These are phyloP conservation scores for Populus deltoides DNA, from an alignment of 345 rosid genomes.

Conservation along the genomic window DNA sequence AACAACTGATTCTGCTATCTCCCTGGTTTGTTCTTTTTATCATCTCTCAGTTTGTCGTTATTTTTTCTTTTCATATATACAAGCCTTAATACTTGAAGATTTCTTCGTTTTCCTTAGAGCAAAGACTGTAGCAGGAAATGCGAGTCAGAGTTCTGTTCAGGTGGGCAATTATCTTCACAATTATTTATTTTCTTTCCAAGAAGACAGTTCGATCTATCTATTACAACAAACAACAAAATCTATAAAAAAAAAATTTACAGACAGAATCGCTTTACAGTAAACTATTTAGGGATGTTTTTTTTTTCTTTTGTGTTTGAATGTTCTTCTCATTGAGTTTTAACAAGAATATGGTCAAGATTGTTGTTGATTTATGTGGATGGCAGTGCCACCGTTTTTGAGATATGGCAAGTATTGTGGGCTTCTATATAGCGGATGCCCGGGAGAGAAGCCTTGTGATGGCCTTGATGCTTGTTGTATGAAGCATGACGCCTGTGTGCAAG, in stretches of 20 bases:
- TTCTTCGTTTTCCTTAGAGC: slow-evolving; percentile 35
- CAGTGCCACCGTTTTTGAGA: slow-evolving; percentile 85
- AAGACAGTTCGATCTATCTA: too few species aligned
- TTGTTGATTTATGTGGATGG: not conserved
- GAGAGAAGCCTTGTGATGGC: slow-evolving; percentile 87
- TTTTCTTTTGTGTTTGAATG: not conserved
- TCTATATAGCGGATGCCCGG: slow-evolving; percentile 84
- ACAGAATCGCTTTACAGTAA: too few species aligned
- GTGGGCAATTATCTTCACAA: slow-evolving; percentile 21
- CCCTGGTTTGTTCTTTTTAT: slow-evolving; percentile 41
- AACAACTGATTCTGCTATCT: slow-evolving; percentile 38
- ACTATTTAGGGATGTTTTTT: not conserved
- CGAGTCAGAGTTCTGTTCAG: slow-evolving; percentile 80
- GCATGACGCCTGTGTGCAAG: slow-evolving; percentile 80
- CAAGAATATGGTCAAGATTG: not conserved
- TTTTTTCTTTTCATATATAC: not conserved
- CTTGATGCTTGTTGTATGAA: slow-evolving; percentile 97
- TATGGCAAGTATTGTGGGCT: slow-evolving; percentile 93
- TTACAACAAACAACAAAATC: too few species aligned
- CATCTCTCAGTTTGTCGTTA: not conserved
- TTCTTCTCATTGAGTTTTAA: too few species aligned
- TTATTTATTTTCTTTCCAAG: too few species aligned
- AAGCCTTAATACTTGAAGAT: not conserved
- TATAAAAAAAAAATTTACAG: too few species aligned
- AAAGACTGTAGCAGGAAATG: slow-evolving; percentile 85